These are phyloP conservation scores for Aureobasidium vineae DNA, from an alignment of 2,329 filamentous ascomycete genomes.

Conservation along the genomic window DNA sequence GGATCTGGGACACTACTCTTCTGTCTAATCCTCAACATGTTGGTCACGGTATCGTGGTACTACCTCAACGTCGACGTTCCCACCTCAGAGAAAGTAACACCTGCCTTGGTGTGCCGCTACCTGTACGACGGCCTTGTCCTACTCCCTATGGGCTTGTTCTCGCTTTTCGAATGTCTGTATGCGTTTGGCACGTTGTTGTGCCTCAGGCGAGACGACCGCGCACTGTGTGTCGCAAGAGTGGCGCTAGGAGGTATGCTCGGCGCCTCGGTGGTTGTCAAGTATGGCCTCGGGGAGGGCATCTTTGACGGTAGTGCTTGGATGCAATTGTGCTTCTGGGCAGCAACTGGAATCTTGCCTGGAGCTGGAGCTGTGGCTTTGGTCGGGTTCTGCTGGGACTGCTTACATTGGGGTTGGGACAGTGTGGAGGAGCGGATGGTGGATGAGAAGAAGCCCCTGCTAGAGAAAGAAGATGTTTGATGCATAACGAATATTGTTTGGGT, in stretches of 20 bases:
- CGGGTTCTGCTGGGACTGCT: slow-evolving; percentile 7
- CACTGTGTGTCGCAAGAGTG: slow-evolving; percentile 10
- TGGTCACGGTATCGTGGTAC: slow-evolving; percentile 19
- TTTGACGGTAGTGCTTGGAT: background rate
- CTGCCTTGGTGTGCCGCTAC: background rate
- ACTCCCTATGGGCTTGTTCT: background rate
- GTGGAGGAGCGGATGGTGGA: background rate
- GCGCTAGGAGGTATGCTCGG: slow-evolving; percentile 4
- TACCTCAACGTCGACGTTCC: slow-evolving; percentile 5
- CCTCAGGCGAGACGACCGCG: background rate
- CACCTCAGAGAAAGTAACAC: background rate
- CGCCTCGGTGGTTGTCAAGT: background rate
- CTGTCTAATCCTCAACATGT: slow-evolving; percentile 5
- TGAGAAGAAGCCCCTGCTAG: slow-evolving; percentile 11
- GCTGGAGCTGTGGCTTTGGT: slow-evolving; percentile 7
- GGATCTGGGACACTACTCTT: background rate
- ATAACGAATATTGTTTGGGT: background rate
- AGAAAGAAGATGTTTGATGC: slow-evolving; percentile 6
- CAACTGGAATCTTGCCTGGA: slow-evolving; percentile 6
- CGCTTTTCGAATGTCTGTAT: background rate
- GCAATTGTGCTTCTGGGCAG: slow-evolving; percentile 9
- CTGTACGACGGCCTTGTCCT: background rate
- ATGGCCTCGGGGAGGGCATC: background rate
- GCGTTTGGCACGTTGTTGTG: background rate
- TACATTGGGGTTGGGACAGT: background rate